Base-by-base conservation (phyloP, 2,329 filamentous ascomycete species). In the Mollisia scopiformis region DNA sequence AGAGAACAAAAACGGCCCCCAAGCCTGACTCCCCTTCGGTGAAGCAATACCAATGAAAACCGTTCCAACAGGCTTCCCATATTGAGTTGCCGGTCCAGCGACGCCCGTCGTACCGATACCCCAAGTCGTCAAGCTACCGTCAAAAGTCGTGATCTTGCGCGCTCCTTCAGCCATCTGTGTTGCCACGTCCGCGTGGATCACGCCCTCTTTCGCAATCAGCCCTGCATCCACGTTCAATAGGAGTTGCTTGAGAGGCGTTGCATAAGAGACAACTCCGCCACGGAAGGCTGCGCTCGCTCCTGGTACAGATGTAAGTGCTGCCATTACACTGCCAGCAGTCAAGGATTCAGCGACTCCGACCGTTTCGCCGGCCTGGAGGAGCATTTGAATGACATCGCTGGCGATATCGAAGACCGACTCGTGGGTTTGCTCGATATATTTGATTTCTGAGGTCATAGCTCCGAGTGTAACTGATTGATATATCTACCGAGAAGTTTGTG, bases 31-130 rank as follows among this genome's bases (percentile, higher is more conserved):
- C 16, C 43, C 16, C 1, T 57, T 8, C 6, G 43, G 41, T 16
- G 43, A 57, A 2, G 55, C 43, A n/a, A 57, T 28, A 7, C 55
- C 55, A 51, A 57, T 57, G 30, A 57, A 57, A 2, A 57, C 55
- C 43, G 27, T 57, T 6, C 55, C 55, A 21, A 50, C 41, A 3
- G 43, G 41, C 16, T 57, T 57, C 11, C 30, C 23, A 25, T 57
- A 43, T 6, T 51, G 31, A 50, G 31, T 21, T 16, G 13, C 21
- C 27, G 55, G 43, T 23, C 53, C 53, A 25, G 55, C 55, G 16
- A 57, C 55, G 14, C 55, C 55, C 6, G 55, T 51, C 14, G 55
- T 57, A 1, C 55, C 30, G 19, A 57, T 41, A 6, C 55, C 55
- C 55, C 55, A 57, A 1, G 28, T 57, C 1, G 55, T 57, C 1